These are phyloP conservation scores for Lasiosphaeriaceae sp. DNA, from an alignment of 495 filamentous ascomycete genomes.

Conservation along the genomic window DNA sequence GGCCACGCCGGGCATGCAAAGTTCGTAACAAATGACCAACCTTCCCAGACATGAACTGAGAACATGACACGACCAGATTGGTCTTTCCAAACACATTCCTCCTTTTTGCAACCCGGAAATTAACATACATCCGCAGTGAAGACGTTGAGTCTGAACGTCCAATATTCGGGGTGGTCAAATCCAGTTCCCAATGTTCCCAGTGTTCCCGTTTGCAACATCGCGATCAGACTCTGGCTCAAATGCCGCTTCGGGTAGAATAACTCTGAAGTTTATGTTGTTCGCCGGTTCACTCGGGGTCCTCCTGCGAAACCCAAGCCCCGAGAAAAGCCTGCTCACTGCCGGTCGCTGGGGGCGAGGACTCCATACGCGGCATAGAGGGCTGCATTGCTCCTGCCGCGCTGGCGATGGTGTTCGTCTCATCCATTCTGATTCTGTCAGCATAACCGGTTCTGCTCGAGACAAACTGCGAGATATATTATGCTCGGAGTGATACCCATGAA, in stretches of 20 bases:
- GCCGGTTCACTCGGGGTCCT: conserved; percentile 14
- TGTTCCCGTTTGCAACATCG: background rate
- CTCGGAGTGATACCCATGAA: too few species aligned
- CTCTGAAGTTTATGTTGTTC: conserved; percentile 3
- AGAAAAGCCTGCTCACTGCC: conserved; percentile 9
- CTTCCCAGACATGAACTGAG: too few species aligned
- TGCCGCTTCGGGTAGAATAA: background rate
- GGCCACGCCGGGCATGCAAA: too few species aligned
- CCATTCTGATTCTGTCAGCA: conserved; percentile 37
- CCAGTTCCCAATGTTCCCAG: conserved; percentile 3
- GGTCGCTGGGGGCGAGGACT: conserved; percentile 12
- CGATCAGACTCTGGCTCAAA: background rate
- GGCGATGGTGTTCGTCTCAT: conserved; percentile 37
- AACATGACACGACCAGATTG: too few species aligned
- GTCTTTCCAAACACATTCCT: too few species aligned
- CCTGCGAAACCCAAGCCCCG: conserved; percentile 11
- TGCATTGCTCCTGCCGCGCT: conserved; percentile 3
- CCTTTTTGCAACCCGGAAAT: too few species aligned
- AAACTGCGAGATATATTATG: too few species aligned
- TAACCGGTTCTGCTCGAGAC: conserved; percentile 11
- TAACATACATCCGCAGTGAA: too few species aligned
- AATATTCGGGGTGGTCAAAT: conserved; percentile 5
- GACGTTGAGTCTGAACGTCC: too few species aligned
- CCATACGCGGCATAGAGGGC: conserved; percentile 10
- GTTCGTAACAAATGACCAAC: too few species aligned